Percentiles rank a stretch among this genome's conserved stretches.
Evolutionary conservation across 228 moss, liverwort and hornwort genomes (phyloP).

Genomic region (Sphagnum magellanicum): DNA sequence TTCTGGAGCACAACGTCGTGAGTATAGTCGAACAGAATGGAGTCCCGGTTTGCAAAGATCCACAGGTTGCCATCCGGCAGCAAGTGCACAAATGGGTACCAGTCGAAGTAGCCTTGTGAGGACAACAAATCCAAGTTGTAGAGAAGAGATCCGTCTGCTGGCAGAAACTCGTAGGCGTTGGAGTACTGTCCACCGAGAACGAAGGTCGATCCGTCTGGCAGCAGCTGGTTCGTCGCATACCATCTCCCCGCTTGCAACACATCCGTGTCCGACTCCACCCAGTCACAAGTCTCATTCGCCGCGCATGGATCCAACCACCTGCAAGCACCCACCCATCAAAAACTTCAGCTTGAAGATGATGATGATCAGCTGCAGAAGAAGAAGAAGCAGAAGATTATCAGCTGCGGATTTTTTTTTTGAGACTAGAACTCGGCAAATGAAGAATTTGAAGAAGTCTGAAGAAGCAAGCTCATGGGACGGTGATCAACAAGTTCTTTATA

Average conservation of each 20-base stretch:
- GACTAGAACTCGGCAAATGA: too few relatives aligned
- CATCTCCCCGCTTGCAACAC: conserved; percentile 42
- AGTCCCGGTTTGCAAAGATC: conserved; percentile 49
- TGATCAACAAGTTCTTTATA: too few relatives aligned
- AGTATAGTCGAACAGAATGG: conserved; percentile 30
- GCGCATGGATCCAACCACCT: conserved; percentile 41
- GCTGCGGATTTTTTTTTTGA: too few relatives aligned
- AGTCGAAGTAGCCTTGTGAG: conserved; percentile 32
- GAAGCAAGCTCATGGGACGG: too few relatives aligned
- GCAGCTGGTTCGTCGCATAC: conserved; percentile 55
- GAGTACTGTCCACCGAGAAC: conserved; percentile 58
- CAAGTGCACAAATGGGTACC: conserved; percentile 56
- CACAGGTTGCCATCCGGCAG: conserved; percentile 41
- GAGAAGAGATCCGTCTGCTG: conserved; percentile 31
- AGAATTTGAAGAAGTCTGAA: too few relatives aligned
- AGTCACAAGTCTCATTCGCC: conserved; percentile 34
- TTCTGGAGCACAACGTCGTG: conserved; percentile 22
- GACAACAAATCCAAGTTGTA: conserved; percentile 20
- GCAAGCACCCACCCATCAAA: not conserved
- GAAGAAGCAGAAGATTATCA: too few relatives aligned
- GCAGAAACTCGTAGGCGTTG: conserved; percentile 38
- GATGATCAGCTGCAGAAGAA: too few relatives aligned
- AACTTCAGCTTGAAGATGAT: too few relatives aligned
- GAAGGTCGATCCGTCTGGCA: conserved; percentile 43
- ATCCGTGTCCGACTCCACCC: conserved; percentile 42